Evolutionary conservation across 805 yeast genomes (phyloP), one percentile per base, ranked within the genome.

Genomic region (Lachancea cidri): DNA sequence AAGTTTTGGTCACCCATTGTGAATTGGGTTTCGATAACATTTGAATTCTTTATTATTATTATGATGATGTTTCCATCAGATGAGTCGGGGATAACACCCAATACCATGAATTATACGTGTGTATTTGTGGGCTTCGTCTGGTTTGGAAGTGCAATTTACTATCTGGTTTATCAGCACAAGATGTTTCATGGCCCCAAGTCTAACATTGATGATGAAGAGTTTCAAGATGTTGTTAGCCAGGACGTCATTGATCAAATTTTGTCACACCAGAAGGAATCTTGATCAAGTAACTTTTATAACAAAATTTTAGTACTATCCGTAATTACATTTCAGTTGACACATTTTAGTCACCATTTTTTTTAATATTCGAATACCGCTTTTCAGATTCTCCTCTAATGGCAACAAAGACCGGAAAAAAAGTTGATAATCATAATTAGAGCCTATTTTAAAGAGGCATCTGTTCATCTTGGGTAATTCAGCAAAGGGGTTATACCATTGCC

Each of bases 91-190:
- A 50, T 53, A 16, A 45, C 44, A 6, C 66, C 65, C 42, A 62
- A 60, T 0, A 60, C 74, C 11, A 82, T 82, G 89, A 82, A 82
- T 62, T 82, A 81, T 56, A 75, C 85, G 0, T 70, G 71, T 50
- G 83, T 75, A 4, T 74, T 81, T 41, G 77, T 75, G 33, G 73
- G 75, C 18, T 76, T 76, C 5, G 70, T 72, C 5, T 78, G 83
- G 84, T 45, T 73, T 6, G 63, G 75, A 15, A 66, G 81, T 2
- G 48, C 71, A 39, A 35, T 68, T 0, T 79, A 79, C 55, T 79
- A 73, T 60, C 68, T 55, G 38, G 56, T 66, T 3, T 69, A 70
- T 51, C 81, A 79, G 7, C 71, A 71, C 46, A 72, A 68, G 45
- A 56, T 63, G 47, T 80, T 73, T 64, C 57, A 65, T 24, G 86